These are phyloP conservation scores for Phytophthora chlamydospora DNA, from an alignment of 352 stramenopile species.

Conservation along the genomic window DNA sequence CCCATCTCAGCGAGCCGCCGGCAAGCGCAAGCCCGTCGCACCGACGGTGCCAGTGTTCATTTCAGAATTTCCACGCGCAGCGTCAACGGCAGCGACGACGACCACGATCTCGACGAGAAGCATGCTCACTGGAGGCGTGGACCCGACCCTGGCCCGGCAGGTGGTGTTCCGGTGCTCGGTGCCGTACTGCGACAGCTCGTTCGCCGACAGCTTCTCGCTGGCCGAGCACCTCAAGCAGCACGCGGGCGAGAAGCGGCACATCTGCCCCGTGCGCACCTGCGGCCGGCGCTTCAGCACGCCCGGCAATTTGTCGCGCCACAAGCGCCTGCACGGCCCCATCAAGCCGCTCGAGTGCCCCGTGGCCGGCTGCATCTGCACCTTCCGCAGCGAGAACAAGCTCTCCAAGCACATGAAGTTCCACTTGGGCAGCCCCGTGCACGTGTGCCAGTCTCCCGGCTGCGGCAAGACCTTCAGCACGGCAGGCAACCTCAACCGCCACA, in stretches of 20 bases:
- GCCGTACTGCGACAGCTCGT: conserved; percentile 41
- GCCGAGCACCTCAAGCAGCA: conserved; percentile 57
- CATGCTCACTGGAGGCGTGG: conserved; percentile 13
- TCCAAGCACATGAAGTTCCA: conserved; percentile 75
- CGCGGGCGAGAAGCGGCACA: conserved; percentile 53
- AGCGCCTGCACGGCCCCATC: conserved; percentile 59
- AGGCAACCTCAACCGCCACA: conserved; percentile 65
- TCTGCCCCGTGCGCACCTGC: conserved; percentile 57
- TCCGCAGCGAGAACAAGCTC: conserved; percentile 64
- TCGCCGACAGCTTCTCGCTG: conserved; percentile 44
- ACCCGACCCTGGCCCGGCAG: conserved; percentile 7
- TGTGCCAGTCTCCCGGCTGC: conserved; percentile 46
- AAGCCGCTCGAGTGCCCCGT: conserved; percentile 58
- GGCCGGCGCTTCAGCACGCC: conserved; percentile 59
- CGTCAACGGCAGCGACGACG: not conserved
- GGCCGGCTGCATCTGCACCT: conserved; percentile 52
- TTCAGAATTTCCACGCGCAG: conserved; percentile 24
- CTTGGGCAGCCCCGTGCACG: conserved; percentile 51
- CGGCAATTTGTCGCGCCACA: conserved; percentile 66
- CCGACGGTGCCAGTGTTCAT: conserved; percentile 9
- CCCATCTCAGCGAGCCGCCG: conserved; percentile 34
- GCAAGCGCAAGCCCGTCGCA: conserved; percentile 5
- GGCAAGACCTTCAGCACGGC: conserved; percentile 69
- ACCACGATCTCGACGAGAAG: not conserved
- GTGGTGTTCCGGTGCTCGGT: conserved; percentile 39